These are phyloP conservation scores for Leishmania tropica DNA, from an alignment of 208 protist genomes.

Conservation along the genomic window DNA sequence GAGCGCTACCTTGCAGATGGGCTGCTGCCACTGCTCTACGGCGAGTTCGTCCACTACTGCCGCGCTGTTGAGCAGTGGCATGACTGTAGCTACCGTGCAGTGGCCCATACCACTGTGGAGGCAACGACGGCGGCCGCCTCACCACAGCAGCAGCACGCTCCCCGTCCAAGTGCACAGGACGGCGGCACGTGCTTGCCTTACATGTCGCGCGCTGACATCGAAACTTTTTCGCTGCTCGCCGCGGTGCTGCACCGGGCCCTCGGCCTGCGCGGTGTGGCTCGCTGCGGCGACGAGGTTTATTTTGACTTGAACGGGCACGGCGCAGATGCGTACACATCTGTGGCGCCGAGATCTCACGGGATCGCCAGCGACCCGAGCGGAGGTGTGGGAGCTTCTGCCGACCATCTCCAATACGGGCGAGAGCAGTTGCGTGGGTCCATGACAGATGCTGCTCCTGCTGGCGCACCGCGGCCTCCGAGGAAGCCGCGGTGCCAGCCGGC, in stretches of 20 bases:
- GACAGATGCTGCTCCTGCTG: background rate
- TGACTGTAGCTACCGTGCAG: background rate
- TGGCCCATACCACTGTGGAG: background rate
- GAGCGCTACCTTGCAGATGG: slow-evolving; percentile 5
- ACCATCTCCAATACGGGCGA: background rate
- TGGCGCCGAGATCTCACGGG: background rate
- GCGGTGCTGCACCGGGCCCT: slow-evolving; percentile 6
- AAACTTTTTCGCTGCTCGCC: background rate
- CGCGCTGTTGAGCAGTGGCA: slow-evolving; percentile 1
- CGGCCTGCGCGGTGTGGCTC: background rate
- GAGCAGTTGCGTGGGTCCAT: background rate
- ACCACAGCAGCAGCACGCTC: background rate
- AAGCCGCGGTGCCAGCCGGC: background rate
- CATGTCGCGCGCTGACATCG: background rate
- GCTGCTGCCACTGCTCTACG: slow-evolving; percentile 6
- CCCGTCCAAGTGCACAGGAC: background rate
- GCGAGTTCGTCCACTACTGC: slow-evolving; percentile 8
- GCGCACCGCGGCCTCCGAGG: background rate
- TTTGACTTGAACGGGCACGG: background rate
- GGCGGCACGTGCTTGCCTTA: background rate
- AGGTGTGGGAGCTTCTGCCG: background rate
- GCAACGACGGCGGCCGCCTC: background rate
- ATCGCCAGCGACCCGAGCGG: background rate
- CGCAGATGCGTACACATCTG: background rate
- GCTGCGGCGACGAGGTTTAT: background rate